These are phyloP conservation scores for Pseudocercospora eumusae DNA, from an alignment of 2,329 filamentous ascomycete species.

Conservation along the genomic window DNA sequence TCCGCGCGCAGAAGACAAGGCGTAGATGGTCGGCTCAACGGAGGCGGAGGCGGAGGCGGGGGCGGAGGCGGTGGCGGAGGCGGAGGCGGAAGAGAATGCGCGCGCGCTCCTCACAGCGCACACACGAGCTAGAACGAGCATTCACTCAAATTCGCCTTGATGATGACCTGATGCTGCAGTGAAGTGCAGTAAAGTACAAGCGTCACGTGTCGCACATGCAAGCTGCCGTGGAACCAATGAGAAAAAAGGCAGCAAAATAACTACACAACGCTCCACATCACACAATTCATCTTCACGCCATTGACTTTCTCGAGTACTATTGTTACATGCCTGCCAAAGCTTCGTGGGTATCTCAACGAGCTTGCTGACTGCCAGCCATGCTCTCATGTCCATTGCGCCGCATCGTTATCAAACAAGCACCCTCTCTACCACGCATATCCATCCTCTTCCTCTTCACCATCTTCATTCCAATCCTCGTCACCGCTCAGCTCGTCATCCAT, in stretches of 20 bases:
- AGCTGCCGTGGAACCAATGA: neutral
- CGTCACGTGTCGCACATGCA: neutral
- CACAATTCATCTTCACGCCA: neutral
- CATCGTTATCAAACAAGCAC: neutral
- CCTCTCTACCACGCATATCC: slow-evolving; percentile 42
- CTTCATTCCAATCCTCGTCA: slow-evolving; percentile 60
- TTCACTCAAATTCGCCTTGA: neutral
- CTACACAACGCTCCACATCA: neutral
- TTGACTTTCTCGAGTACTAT: neutral
- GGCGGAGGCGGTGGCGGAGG: neutral
- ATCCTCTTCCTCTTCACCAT: slow-evolving; percentile 52
- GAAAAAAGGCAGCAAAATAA: slow-evolving; percentile 3
- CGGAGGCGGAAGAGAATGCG: neutral
- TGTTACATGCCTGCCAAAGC: neutral
- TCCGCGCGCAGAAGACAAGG: slow-evolving; percentile 82
- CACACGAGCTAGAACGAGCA: neutral
- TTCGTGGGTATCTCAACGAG: neutral
- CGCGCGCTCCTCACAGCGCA: slow-evolving; percentile 3
- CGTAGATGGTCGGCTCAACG: slow-evolving; percentile 72
- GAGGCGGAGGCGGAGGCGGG: slow-evolving; percentile 1
- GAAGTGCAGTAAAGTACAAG: too few relatives aligned
- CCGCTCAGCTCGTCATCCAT: slow-evolving; percentile 61
- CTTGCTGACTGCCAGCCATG: neutral
- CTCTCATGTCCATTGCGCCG: neutral
- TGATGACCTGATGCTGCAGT: neutral